phyloP scores from a whole-genome alignment of 768 basidiomycete genomes.

The Rubroboletus pulcherrimus region DNA sequence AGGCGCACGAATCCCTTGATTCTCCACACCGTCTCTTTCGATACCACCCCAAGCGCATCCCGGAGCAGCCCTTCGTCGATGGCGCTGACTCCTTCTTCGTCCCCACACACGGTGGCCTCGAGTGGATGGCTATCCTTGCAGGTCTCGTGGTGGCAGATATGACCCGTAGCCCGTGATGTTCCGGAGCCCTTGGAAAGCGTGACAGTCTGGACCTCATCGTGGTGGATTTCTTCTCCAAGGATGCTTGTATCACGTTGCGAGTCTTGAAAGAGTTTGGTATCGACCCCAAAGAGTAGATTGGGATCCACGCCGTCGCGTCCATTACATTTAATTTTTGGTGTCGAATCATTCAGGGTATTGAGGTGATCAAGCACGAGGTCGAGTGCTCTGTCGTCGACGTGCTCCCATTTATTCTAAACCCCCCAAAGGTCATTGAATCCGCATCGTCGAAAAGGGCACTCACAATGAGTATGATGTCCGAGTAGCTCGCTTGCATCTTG shows the following conservation, averaged over 20 bases:
- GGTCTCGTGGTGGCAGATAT: conserved; percentile 14
- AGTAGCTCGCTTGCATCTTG: conserved; percentile 93
- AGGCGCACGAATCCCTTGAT: conserved; percentile 85
- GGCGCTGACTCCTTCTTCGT: conserved; percentile 16
- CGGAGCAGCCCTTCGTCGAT: conserved; percentile 40
- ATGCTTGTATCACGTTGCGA: background rate
- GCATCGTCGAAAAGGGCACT: conserved; percentile 25
- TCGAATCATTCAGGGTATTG: conserved; percentile 83
- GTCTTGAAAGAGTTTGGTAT: conserved; percentile 68
- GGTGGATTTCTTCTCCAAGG: conserved; percentile 40
- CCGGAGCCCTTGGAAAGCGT: conserved; percentile 51
- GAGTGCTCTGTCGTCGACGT: conserved; percentile 70
- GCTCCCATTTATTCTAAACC: conserved; percentile 84
- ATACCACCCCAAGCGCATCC: conserved; percentile 46
- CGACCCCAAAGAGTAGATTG: conserved; percentile 80
- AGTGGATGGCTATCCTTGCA: conserved; percentile 2
- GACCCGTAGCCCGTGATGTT: conserved; percentile 12
- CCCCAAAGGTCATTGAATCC: conserved; percentile 4
- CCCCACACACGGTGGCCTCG: background rate
- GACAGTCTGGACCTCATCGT: conserved; percentile 84
- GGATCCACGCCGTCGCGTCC: conserved; percentile 69
- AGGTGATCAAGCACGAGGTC: conserved; percentile 86
- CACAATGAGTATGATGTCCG: conserved; percentile 85
- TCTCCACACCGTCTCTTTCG: conserved; percentile 71
- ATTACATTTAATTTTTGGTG: conserved; percentile 76